Conservation (phyloP, 2,329 filamentous ascomycete species). For the Beauveria asiatica region DNA sequence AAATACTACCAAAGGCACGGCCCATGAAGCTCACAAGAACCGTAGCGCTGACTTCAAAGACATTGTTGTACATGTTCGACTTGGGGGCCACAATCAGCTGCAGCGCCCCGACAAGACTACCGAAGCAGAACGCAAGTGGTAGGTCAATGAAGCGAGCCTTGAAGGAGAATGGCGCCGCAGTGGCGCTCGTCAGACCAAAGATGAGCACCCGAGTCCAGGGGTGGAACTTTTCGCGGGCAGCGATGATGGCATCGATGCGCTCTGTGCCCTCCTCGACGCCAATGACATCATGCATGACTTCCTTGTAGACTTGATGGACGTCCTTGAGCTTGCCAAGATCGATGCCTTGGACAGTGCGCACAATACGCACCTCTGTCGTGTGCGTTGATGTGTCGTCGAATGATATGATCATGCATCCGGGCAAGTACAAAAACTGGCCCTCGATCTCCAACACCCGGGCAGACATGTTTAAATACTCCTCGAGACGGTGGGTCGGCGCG, state of each 20-base stretch:
- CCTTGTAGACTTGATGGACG: constrained; percentile 54
- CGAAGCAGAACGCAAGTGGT: constrained; percentile 62
- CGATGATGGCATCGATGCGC: constrained; percentile 45
- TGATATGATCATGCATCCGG: constrained; percentile 86
- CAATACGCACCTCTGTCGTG: constrained; percentile 59
- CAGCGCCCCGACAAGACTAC: constrained; percentile 59
- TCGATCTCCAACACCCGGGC: constrained; percentile 78
- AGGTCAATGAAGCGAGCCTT: constrained; percentile 62
- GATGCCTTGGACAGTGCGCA: constrained; percentile 48
- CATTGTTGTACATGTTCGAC: constrained; percentile 59
- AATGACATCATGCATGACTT: constrained; percentile 53
- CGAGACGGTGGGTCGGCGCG: constrained; percentile 80
- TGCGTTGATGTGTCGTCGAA: constrained; percentile 65
- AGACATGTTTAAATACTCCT: constrained; percentile 83
- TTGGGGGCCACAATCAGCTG: constrained; percentile 61
- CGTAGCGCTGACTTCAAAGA: constrained; percentile 55
- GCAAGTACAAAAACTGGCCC: constrained; percentile 80
- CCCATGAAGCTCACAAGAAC: constrained; percentile 55
- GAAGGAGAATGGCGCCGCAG: constrained; percentile 69
- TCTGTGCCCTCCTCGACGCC: constrained; percentile 48
- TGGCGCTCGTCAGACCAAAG: constrained; percentile 64
- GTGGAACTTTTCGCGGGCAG: constrained; percentile 45
- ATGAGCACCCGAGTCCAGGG: constrained; percentile 48
- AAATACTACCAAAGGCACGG: constrained; percentile 54
- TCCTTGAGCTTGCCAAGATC: constrained; percentile 55